phyloP scores from a whole-genome alignment of 306 rosid species.

The Sicyos edulis region DNA sequence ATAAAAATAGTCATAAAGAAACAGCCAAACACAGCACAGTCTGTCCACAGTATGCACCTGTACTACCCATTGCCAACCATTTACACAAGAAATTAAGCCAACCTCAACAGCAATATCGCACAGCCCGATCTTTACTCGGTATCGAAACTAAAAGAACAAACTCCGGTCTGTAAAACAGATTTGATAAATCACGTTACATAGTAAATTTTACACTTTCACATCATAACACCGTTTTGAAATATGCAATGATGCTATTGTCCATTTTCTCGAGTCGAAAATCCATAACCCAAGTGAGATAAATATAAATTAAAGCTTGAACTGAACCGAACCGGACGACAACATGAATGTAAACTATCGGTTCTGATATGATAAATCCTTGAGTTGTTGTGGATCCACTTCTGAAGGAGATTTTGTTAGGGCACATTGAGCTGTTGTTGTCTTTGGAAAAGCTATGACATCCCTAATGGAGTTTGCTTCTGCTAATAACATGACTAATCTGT shows the following conservation, averaged over 20 bases:
- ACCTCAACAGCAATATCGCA: background rate
- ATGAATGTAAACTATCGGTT: slow-evolving; percentile 21
- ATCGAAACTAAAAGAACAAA: background rate
- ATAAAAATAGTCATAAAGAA: background rate
- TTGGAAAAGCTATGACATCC: slow-evolving; percentile 94
- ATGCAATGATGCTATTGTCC: background rate
- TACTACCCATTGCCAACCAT: background rate
- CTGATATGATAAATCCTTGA: slow-evolving; percentile 50
- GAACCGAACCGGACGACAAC: too few species aligned
- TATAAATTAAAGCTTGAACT: background rate
- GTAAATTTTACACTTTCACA: background rate
- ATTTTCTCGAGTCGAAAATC: background rate
- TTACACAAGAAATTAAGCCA: background rate
- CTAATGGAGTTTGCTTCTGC: slow-evolving; percentile 83
- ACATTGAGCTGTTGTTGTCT: slow-evolving; percentile 91
- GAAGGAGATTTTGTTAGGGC: slow-evolving; percentile 83
- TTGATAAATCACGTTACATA: background rate
- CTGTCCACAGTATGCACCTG: slow-evolving; percentile 5
- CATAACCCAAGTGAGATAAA: background rate
- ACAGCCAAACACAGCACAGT: background rate
- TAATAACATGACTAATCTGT: slow-evolving; percentile 83
- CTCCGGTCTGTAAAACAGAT: background rate
- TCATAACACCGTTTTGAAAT: background rate
- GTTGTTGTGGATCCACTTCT: slow-evolving; percentile 85
- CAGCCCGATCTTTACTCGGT: background rate